Evolutionary conservation across 2,329 filamentous ascomycete genomes (phyloP).

Genomic region (Xylaria sp.): DNA sequence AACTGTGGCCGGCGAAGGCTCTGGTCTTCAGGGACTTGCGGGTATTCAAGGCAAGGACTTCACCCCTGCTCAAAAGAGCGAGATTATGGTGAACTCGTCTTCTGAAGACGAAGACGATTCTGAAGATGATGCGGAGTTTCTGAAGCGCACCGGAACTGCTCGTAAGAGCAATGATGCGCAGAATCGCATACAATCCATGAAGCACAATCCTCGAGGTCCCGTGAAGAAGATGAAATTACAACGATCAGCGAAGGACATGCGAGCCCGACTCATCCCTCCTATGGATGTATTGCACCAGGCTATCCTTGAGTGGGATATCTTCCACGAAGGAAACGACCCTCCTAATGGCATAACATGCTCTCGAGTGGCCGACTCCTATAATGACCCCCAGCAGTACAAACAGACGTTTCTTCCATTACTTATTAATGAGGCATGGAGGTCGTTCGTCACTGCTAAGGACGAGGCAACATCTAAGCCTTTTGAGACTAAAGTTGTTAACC

Average conservation of each 20-base stretch:
- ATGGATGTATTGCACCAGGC: slow-evolving; percentile 83
- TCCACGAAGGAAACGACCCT: slow-evolving; percentile 85
- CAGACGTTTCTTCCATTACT: slow-evolving; percentile 89
- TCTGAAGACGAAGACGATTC: slow-evolving; percentile 77
- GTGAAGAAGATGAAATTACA: slow-evolving; percentile 83
- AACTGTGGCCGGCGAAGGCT: slow-evolving; percentile 75
- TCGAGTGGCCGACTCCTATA: slow-evolving; percentile 78
- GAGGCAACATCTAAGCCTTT: slow-evolving; percentile 82
- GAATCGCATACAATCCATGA: slow-evolving; percentile 55
- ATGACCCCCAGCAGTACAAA: slow-evolving; percentile 79
- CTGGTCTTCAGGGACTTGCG: slow-evolving; percentile 72
- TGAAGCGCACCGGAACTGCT: slow-evolving; percentile 54
- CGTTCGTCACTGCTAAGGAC: slow-evolving; percentile 87
- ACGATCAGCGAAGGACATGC: slow-evolving; percentile 89
- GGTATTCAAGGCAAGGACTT: slow-evolving; percentile 80
- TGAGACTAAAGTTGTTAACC: slow-evolving; percentile 84
- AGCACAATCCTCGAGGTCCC: slow-evolving; percentile 67
- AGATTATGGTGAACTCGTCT: slow-evolving; percentile 88
- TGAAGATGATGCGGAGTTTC: slow-evolving; percentile 59
- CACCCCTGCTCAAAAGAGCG: slow-evolving; percentile 68
- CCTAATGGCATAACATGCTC: slow-evolving; percentile 76
- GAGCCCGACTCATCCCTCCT: slow-evolving; percentile 87
- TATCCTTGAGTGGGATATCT: slow-evolving; percentile 94
- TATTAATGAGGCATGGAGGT: slow-evolving; percentile 93
- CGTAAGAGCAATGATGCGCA: slow-evolving; percentile 55